These are phyloP conservation scores for Aspergillus amoenus DNA, from an alignment of 2,329 filamentous ascomycete species.

Conservation along the genomic window DNA sequence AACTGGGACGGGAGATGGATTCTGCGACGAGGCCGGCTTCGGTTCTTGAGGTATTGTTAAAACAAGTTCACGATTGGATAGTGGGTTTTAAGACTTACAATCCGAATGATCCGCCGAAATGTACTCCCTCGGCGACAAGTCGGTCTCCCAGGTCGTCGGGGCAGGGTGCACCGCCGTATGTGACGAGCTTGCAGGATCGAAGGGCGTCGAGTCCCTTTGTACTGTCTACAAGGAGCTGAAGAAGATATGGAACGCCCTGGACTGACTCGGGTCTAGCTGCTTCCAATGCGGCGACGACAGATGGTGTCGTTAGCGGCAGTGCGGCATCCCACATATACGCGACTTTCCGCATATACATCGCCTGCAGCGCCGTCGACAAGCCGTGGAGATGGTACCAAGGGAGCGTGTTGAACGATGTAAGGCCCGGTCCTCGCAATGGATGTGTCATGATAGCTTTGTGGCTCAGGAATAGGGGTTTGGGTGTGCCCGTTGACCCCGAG, in stretches of 20 bases:
- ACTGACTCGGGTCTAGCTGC: slow-evolving; percentile 41
- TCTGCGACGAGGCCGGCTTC: slow-evolving; percentile 46
- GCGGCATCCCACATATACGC: slow-evolving; percentile 44
- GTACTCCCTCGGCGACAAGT: slow-evolving; percentile 38
- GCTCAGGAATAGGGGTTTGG: slow-evolving; percentile 47
- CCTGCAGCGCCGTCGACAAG: slow-evolving; percentile 42
- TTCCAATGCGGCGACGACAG: slow-evolving; percentile 37
- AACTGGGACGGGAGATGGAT: slow-evolving; percentile 39
- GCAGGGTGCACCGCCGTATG: slow-evolving; percentile 42
- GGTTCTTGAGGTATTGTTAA: slow-evolving; percentile 28
- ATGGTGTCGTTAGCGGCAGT: slow-evolving; percentile 40
- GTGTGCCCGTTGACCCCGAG: slow-evolving; percentile 50
- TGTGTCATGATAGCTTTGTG: slow-evolving; percentile 42
- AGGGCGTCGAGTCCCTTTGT: slow-evolving; percentile 37
- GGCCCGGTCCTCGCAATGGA: slow-evolving; percentile 35
- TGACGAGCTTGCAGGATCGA: slow-evolving; percentile 40
- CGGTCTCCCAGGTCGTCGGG: slow-evolving; percentile 45
- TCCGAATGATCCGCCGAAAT: slow-evolving; percentile 42
- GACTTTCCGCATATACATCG: slow-evolving; percentile 46
- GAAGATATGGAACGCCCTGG: slow-evolving; percentile 43
- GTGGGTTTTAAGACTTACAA: slow-evolving; percentile 28
- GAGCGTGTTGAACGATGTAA: slow-evolving; percentile 45
- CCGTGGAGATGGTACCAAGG: slow-evolving; percentile 49
- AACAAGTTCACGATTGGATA: neutral
- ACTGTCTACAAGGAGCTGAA: slow-evolving; percentile 42